Base-by-base conservation (phyloP, 2,329 filamentous ascomycete genomes). In the Colletotrichum neosansevieriae region DNA sequence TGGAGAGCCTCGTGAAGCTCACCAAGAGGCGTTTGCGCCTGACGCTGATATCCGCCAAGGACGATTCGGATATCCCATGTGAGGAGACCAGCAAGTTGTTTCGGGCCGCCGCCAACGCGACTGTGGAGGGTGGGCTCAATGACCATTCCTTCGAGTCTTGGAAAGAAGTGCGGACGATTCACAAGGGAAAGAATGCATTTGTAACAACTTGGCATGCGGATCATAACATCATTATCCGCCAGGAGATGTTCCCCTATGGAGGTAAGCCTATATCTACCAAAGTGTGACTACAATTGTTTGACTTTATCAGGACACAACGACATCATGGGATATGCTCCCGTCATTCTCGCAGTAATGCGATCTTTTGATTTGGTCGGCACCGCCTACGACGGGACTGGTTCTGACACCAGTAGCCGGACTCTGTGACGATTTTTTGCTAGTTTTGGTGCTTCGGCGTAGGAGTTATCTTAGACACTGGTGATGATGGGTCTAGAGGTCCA, bases 51-150 rank as follows among this genome's bases (percentile, higher is more conserved):
- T 95, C 98, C 74, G 92, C 94, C 15, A 85, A 86, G 61, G 88
- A 97, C 74, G 95, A 98, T 76, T 82, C 83, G 67, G 93, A 97
- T 73, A 97, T 98, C 68, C 90, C 92, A 0, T 95, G 89, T 81
- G 85, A 82, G 1, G 90, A 94, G 74, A 89, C 89, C 49, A 86
- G 91, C 72, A 84, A 82, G 71, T 79, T 93, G 1, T 93, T 92
- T 75, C 81, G 81, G 34, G 84, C 86, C 0, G 87, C 89, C 0
- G 86, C 86, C 2, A 84, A 84, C 60, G 86, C 87, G 50, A 83
- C 83, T 2, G 76, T 81, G 2, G 72, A 75, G 49, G 77, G 76
- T 6, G 73, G 74, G 0, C 58, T 81, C 9, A 78, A 79, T 34
- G 76, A 80, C 3, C 76, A 74, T 5, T 76, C 76, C 1, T 83